Evolutionary conservation across 345 rosid species (phyloP), one percentile per base, ranked within the genome.

Genomic region (Physaria fendleri): DNA sequence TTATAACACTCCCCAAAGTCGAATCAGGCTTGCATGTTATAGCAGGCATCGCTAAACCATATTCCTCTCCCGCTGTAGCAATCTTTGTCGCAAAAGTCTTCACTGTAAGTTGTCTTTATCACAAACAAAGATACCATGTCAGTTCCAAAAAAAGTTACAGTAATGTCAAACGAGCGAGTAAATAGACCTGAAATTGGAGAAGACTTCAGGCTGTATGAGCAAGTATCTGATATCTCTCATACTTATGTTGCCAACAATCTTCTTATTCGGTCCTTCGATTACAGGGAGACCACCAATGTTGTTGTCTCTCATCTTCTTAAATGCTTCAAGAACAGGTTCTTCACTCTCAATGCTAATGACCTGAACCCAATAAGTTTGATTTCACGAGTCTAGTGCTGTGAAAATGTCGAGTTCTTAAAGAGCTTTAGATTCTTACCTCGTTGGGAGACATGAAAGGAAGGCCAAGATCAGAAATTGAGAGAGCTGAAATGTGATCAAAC

Each of bases 201-300:
- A 92, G 69, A 88, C 82, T 66, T 85, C 76, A 27, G 87, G 95
- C 66, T 82, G 73, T 28, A 85, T 80, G 67, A 88, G 84, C 82
- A 92, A 74, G 62, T 81, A 81, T 51, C 87, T 68, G 8, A 85
- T 80, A 44, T 92, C 96, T 76, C 75, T 69, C 70, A 77, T 73
- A 56, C 80, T 77, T 56, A 77, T 54, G 61, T 73, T 77, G 50
- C 73, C 77, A 50, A 77, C 64, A 41, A 77, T 59, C 50, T 62
- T 71, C 20, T 77, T 77, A 4, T 46, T 54, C 2, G 62, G n/a
- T 2, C 74, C 76, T 58, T 77, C 68, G 16, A 85, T 69, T 0
- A 86, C 92, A 0, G 96, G 96, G 42, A 91, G 79, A n/a, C 96
- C 92, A 65, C 98, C 98, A 8, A 87, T 81, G 54, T 74, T 78